Conservation (phyloP, 1,284 basidiomycete genomes). For the Kwoniella shivajii region DNA sequence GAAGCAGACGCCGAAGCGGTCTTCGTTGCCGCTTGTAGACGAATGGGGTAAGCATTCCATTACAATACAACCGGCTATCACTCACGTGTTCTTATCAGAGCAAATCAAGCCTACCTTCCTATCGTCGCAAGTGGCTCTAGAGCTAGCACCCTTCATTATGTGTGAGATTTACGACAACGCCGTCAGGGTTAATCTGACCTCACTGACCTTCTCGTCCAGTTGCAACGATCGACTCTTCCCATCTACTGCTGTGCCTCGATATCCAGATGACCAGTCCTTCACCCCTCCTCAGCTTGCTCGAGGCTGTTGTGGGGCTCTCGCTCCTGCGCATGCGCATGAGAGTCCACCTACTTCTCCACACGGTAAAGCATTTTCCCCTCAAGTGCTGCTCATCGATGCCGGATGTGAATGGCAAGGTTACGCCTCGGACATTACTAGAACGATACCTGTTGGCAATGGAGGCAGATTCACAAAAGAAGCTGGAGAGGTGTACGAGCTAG, state of each 20-base stretch:
- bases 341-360: slow-evolving; percentile 25
- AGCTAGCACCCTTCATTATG: slow-evolving; percentile 86
- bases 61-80: neutral
- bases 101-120: slow-evolving; percentile 80
- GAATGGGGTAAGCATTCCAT: slow-evolving; percentile 67
- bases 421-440: slow-evolving; percentile 53
- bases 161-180: slow-evolving; percentile 65
- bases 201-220: slow-evolving; percentile 21
- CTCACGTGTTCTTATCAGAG: slow-evolving; percentile 12
- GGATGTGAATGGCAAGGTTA: slow-evolving; percentile 79
- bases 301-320: slow-evolving; percentile 48
- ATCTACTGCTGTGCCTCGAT: slow-evolving; percentile 33
- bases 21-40: slow-evolving; percentile 81
- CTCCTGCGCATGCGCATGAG: slow-evolving; percentile 33
- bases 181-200: neutral
- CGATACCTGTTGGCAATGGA: slow-evolving; percentile 70
- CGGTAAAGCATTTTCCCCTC: slow-evolving; percentile 58
- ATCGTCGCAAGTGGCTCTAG: slow-evolving; percentile 82
- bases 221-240: slow-evolving; percentile 55
- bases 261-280: slow-evolving; percentile 42
- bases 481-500: slow-evolving; percentile 76
- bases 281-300: slow-evolving; percentile 34
- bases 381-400: slow-evolving; percentile 86
- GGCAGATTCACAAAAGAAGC: slow-evolving; percentile 81
- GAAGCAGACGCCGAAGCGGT: slow-evolving; percentile 89